Evolutionary conservation across 495 filamentous ascomycete species (phyloP), one percentile per base, ranked within the genome.

Genomic region (Arthonia radiata): DNA sequence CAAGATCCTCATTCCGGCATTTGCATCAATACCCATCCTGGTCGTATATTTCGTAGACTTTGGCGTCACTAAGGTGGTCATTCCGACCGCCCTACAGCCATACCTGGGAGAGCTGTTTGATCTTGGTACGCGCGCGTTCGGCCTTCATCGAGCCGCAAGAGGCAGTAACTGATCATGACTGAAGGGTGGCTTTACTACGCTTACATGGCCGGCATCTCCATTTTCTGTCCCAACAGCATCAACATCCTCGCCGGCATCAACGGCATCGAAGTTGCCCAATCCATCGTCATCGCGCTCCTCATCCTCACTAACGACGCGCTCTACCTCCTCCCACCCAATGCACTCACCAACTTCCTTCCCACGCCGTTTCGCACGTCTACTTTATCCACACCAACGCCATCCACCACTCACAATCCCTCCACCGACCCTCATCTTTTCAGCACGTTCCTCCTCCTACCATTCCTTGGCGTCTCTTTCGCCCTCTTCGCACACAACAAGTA

Each of bases 181-280:
- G 11, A 17, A 47, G 46, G 82, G 27, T 67, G 61, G 51, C 55
- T 90, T 24, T 97, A 97, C 58, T 97, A 97, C 50, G 53, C 64
- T 37, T 97, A 97, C 56, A 97, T 97, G 86, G 78, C 79, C 18
- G 64, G 67, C 15, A 64, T 97, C 26, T 69, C 81, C 38, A 94
- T 97, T 30, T 97, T 97, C 52, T 83, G 76, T 37, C 81, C 86
- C 4, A 94, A 99, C 48, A 76, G 78, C 43, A 99, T 99, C 59
- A 99, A 99, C 54, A 99, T 99, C 51, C 54, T 94, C 2, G 86
- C 86, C 4, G 86, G 86, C 6, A 77, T 99, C 40, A 99, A 99
- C 48, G 86, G 86, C 7, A 81, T 99, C 35, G 86, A 99, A 46
- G 89, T 94, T 25, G 60, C 71, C 3, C 86, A 99, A 48, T 92